Base-by-base conservation (phyloP, 768 basidiomycete genomes). In the Sporobolomyces roseus region DNA sequence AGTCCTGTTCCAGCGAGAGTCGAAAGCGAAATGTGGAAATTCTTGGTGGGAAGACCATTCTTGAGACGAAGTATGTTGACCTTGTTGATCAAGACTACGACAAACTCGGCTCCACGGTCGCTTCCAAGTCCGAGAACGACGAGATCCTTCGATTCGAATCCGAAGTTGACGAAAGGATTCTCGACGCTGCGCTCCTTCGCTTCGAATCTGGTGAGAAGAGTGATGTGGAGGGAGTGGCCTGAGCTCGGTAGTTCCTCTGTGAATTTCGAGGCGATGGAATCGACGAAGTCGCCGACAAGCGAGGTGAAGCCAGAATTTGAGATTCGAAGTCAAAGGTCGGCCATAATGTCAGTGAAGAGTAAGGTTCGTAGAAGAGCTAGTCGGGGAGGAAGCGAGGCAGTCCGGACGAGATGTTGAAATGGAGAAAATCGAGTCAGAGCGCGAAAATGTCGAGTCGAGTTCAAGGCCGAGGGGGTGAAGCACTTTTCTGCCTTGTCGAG, bases 11-110 rank as follows among this genome's bases (percentile, higher is more conserved):
- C 81, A 77, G 71, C 83, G 81, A 14, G 71, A 13, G 68, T 59
- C 17, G 83, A 81, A 16, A 86, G 78, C 10, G 82, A 82, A 73
- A 85, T 82, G 74, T 85, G 83, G 71, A 86, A 85, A n/a, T 84
- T 79, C 75, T 83, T 83, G 5, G 82, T 81, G 25, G 81, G 79
- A 10, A 85, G 79, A 3, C 83, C 83, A 16, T 83, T 77, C 43
- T 79, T 78, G 73, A 82, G 84, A 4, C 85, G 81, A 36, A 83
- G 75, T 27, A 79, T 78, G 68, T 85, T 83, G 9, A 83, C 85
- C 16, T 81, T 80, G 32, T 83, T 83, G 84, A 84, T 85, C 3
- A 85, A 78, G n/a, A 85, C 77, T 13, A 84, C 81, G 23, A 83
- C 79, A 73, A 83, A 85, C 70, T 76, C 80, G 12, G 41, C 6